Base-by-base conservation (phyloP, 352 stramenopile species). In the Phytopythium montanum region DNA sequence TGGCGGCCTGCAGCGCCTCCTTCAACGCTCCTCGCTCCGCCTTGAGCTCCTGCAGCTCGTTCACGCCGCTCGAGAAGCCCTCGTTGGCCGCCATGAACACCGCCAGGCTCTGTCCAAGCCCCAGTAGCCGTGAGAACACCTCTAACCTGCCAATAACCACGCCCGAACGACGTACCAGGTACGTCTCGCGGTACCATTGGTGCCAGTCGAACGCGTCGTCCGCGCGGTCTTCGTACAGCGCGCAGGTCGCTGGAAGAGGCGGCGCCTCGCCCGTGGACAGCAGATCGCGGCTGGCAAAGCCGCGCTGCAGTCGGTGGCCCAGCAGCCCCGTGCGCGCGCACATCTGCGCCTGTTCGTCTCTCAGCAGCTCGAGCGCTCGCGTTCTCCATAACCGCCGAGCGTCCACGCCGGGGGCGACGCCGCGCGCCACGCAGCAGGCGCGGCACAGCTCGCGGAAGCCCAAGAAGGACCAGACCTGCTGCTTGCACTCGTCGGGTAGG, bases 401-500 rank as follows among this genome's bases (percentile, higher is more conserved):
- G 42, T 62, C 54, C 39, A 84, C 80, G 46, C 80, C 77, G 18
- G 68, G 57, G 0, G 75, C 55, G 2, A 65, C 56, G 54, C 53
- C 44, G 7, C 57, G 68, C 12, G 74, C 60, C 49, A 83, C 72
- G 48, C 72, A 77, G 0, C 58, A 54, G 48, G 83, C 28, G 53
- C 70, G 77, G 58, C 80, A 90, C n/a, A 90, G 76, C 61, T 81
- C 73, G 23, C 38, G 41, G 25, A 75, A 68, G 50, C 62, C 77
- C 14, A 90, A 60, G 48, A 76, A 81, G 38, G 57, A 45, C 80
- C 80, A 90, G 54, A 90, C 60, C 21, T 71, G 42, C 63, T 82
- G 74, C 69, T 87, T 88, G 64, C 76, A 87, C 56, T 90, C 80
- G 64, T 81, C 70, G 51, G 68, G 70, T 28, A 90, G 74, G 59